phyloP scores from a whole-genome alignment of 176 grass and related monocot species.

The Eragrostis curvula region DNA sequence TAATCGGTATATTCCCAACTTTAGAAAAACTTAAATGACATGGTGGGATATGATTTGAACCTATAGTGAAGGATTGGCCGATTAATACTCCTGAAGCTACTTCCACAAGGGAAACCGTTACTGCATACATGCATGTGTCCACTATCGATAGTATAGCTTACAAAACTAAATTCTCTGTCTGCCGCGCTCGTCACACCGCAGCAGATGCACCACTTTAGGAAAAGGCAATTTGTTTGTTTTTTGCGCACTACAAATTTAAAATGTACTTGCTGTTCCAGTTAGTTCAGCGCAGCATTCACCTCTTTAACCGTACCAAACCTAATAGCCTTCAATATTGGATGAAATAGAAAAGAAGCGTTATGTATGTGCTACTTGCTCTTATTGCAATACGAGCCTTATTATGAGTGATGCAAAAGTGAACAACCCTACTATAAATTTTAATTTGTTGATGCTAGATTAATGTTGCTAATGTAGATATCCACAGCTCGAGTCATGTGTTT shows the following conservation, averaged over 20 bases:
- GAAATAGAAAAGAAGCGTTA: not conserved
- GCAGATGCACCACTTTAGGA: not conserved
- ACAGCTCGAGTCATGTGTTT: too few relatives aligned
- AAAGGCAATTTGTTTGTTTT: not conserved
- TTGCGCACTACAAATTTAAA: not conserved
- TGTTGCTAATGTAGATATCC: too few relatives aligned
- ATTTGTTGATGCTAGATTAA: too few relatives aligned
- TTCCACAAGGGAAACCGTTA: conserved; percentile 12
- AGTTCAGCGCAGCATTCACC: not conserved
- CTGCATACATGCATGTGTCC: not conserved
- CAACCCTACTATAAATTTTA: too few relatives aligned
- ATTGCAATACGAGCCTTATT: too few relatives aligned
- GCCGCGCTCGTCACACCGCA: not conserved
- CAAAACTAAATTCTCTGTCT: not conserved
- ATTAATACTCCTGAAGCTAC: not conserved
- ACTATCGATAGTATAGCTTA: not conserved
- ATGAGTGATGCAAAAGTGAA: too few relatives aligned
- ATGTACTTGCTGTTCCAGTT: not conserved
- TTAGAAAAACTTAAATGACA: not conserved
- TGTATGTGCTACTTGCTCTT: too few relatives aligned
- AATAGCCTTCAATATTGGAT: not conserved
- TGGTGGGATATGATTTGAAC: not conserved
- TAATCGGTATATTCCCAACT: not conserved
- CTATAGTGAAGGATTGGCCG: not conserved
- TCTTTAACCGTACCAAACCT: not conserved